These are phyloP conservation scores for Babesia ovata DNA, from an alignment of 169 alveolate species.

Conservation along the genomic window DNA sequence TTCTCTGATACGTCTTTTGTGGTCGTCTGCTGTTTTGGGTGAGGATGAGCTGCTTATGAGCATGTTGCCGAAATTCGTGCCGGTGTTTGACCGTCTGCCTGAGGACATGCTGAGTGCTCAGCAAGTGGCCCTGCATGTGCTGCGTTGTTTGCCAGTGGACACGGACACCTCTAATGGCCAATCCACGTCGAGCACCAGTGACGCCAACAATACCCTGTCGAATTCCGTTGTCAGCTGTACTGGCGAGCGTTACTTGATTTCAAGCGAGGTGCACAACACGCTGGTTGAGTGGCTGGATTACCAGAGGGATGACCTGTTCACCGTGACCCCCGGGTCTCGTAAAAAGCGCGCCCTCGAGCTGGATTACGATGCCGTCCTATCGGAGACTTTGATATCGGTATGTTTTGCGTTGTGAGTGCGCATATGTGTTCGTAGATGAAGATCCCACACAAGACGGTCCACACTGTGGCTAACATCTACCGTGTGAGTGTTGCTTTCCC, in stretches of 20 bases:
- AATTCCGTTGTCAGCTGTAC: too few relatives aligned
- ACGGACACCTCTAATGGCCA: not conserved
- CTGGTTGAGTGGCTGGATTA: conserved; percentile 64
- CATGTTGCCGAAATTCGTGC: conserved; percentile 14
- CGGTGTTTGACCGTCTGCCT: conserved; percentile 33
- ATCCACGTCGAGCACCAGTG: not conserved
- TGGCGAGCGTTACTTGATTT: not conserved
- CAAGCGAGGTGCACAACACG: not conserved
- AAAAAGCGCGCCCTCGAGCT: conserved; percentile 48
- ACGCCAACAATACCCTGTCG: too few relatives aligned
- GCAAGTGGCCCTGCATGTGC: conserved; percentile 56
- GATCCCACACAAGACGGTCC: conserved; percentile 70
- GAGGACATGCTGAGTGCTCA: conserved; percentile 61
- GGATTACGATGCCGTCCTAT: conserved; percentile 55
- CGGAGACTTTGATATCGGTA: conserved; percentile 55
- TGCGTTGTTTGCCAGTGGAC: conserved; percentile 20
- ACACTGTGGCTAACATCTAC: conserved; percentile 52
- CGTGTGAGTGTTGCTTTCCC: conserved; percentile 65
- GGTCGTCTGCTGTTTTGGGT: conserved; percentile 61
- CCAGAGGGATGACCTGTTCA: conserved; percentile 64
- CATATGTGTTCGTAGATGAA: conserved; percentile 33
- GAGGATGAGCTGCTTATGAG: conserved; percentile 48
- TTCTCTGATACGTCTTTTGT: conserved; percentile 36
- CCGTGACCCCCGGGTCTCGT: conserved; percentile 14
- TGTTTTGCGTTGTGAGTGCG: not conserved